These are phyloP conservation scores for Volvariella surrecta DNA, from an alignment of 1,284 basidiomycete genomes.

Conservation along the genomic window DNA sequence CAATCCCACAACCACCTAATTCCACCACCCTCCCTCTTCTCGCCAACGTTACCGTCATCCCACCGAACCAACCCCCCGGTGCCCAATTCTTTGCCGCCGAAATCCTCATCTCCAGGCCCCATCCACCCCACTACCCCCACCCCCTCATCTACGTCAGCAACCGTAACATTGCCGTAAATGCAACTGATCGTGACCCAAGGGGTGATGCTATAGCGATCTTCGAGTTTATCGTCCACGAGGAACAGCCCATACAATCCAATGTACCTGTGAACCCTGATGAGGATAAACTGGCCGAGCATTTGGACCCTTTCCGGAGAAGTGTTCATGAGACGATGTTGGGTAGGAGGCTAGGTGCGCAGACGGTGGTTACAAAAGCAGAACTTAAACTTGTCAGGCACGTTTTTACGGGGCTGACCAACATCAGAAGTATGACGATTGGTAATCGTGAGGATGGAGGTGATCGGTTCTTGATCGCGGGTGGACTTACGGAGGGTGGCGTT, in stretches of 20 bases:
- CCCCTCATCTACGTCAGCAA: conserved; percentile 65
- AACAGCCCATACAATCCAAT: conserved; percentile 23
- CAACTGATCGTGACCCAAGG: conserved; percentile 16
- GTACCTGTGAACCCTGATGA: too few species aligned
- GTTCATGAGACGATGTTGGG: conserved; percentile 4
- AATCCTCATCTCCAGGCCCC: conserved; percentile 46
- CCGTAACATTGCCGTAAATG: conserved; percentile 45
- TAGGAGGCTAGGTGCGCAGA: conserved; percentile 3
- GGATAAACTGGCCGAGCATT: too few species aligned
- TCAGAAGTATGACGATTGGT: conserved; percentile 55
- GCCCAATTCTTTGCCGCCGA: conserved; percentile 47
- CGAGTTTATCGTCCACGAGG: conserved; percentile 30
- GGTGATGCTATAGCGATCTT: conserved; percentile 63
- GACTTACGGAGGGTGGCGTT: conserved; percentile 44
- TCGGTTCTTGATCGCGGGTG: conserved; percentile 47
- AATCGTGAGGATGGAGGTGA: conserved; percentile 33
- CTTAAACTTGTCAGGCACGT: conserved; percentile 36
- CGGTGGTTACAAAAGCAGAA: background rate
- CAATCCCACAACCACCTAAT: conserved; percentile 42
- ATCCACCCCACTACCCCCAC: conserved; percentile 34
- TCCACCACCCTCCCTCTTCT: conserved; percentile 36
- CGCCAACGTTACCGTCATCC: conserved; percentile 46
- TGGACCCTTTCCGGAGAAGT: too few species aligned
- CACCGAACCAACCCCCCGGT: conserved; percentile 38
- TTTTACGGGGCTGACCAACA: conserved; percentile 55